Percentiles rank a stretch among this genome's conserved stretches.
Conservation (phyloP, 2,329 filamentous ascomycete species). For the Fusarium temperatum region DNA sequence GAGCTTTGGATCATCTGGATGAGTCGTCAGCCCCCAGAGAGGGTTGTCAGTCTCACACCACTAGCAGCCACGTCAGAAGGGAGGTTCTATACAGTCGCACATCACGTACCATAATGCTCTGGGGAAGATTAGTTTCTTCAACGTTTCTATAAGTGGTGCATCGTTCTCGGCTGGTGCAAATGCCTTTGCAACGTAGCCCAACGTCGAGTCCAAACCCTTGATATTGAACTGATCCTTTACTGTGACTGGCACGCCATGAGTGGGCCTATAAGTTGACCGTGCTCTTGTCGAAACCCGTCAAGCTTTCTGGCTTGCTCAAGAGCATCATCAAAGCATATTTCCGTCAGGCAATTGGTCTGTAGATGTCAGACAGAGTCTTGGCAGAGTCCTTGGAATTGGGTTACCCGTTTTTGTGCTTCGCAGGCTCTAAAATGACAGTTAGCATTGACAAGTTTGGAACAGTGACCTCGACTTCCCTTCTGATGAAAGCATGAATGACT, state of each 20-base stretch:
- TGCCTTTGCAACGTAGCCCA: not conserved
- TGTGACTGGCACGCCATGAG: not conserved
- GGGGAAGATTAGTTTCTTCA: not conserved
- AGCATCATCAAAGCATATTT: not conserved
- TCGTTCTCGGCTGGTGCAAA: not conserved
- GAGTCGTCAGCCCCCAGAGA: not conserved
- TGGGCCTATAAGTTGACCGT: not conserved
- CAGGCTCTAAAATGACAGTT: not conserved
- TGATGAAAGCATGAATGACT: not conserved
- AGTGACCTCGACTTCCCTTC: not conserved
- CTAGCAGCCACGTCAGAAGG: not conserved
- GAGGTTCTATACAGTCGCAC: fast-evolving
- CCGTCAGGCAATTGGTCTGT: not conserved
- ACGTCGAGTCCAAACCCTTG: not conserved
- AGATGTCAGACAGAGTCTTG: not conserved
- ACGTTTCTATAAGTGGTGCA: not conserved
- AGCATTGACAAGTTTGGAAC: fast-evolving
- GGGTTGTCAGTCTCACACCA: not conserved
- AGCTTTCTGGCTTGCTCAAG: not conserved
- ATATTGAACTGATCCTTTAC: not conserved
- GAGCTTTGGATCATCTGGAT: not conserved
- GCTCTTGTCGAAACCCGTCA: not conserved
- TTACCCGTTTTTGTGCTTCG: not conserved
- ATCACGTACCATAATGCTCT: not conserved
- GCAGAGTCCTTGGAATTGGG: fast-evolving